Percentiles rank a stretch among this genome's conserved stretches.
Conservation (phyloP, 352 stramenopile genomes). For the Globisporangium abappressorium region DNA sequence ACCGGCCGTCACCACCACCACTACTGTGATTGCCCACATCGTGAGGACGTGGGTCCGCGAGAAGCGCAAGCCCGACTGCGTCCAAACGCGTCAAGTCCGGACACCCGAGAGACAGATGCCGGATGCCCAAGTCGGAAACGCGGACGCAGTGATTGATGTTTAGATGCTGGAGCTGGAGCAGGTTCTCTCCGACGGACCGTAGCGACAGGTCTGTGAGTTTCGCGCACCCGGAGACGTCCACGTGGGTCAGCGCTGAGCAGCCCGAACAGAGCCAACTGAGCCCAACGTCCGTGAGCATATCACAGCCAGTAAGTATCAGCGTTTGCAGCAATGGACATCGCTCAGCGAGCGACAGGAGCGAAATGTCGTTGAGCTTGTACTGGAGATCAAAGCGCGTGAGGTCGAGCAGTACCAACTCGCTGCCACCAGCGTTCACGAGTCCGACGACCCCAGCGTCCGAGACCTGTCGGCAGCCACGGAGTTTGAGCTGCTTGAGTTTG, state of each 20-base stretch:
- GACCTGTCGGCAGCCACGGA: conserved; percentile 83
- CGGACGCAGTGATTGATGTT: conserved; percentile 43
- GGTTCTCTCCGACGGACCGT: conserved; percentile 77
- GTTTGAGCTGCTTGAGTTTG: conserved; percentile 57
- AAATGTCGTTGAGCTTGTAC: conserved; percentile 92
- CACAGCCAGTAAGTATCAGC: conserved; percentile 77
- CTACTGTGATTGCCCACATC: not conserved
- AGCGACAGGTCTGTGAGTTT: conserved; percentile 89
- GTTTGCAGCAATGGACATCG: conserved; percentile 49
- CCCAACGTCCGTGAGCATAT: conserved; percentile 90
- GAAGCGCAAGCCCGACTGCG: conserved; percentile 34
- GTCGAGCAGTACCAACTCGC: conserved; percentile 70
- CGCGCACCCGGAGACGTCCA: conserved; percentile 83
- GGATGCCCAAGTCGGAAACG: conserved; percentile 56
- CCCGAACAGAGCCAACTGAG: conserved; percentile 88
- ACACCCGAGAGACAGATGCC: conserved; percentile 44
- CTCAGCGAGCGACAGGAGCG: conserved; percentile 79
- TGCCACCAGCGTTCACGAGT: conserved; percentile 60
- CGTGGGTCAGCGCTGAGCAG: conserved; percentile 70
- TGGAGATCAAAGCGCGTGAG: conserved; percentile 84
- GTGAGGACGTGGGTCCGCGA: conserved; percentile 29
- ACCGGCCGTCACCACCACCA: not conserved
- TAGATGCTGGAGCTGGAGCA: conserved; percentile 52
- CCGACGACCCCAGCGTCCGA: conserved; percentile 85
- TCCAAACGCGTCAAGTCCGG: conserved; percentile 44